Percentiles rank a stretch among this genome's conserved stretches.
Conservation (phyloP, 495 filamentous ascomycete species). For the Penicillium crystallinum region DNA sequence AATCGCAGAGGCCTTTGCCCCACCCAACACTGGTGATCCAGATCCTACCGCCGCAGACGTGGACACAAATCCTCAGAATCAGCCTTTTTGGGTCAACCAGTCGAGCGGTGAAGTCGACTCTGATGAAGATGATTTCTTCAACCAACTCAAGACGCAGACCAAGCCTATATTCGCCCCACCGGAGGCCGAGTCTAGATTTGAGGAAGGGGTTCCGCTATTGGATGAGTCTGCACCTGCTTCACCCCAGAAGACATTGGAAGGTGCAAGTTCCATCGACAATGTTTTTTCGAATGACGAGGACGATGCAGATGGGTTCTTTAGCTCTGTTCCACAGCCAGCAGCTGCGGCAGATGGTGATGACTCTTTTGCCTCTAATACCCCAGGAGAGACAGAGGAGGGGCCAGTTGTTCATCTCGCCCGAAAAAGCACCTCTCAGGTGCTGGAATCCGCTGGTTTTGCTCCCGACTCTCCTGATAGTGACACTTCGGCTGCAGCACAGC, state of each 20-base stretch:
- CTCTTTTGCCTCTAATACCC: constrained; percentile 22
- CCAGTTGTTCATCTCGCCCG: constrained; percentile 28
- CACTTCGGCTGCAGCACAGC: constrained; percentile 28
- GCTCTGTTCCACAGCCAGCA: constrained; percentile 6
- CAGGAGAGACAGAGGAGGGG: neutral
- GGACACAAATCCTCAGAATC: constrained; percentile 15
- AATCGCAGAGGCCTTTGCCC: neutral
- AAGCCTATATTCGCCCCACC: constrained; percentile 42
- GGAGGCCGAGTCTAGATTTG: constrained; percentile 43
- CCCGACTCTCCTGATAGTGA: constrained; percentile 30
- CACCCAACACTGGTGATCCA: neutral
- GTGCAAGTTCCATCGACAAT: constrained; percentile 18
- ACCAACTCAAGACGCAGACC: constrained; percentile 45
- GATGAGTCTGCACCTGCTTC: constrained; percentile 25
- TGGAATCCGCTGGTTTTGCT: constrained; percentile 28
- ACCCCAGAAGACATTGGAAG: constrained; percentile 10
- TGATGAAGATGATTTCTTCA: constrained; percentile 44
- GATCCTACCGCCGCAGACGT: constrained; percentile 3
- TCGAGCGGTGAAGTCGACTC: constrained; percentile 31
- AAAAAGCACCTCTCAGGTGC: constrained; percentile 41
- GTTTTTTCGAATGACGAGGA: constrained; percentile 37
- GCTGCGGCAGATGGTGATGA: neutral
- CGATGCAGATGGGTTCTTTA: constrained; percentile 38
- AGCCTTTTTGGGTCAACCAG: constrained; percentile 28
- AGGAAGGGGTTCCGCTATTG: constrained; percentile 44